phyloP scores from a whole-genome alignment of 768 basidiomycete genomes.

The Leccinum pellstonianum region DNA sequence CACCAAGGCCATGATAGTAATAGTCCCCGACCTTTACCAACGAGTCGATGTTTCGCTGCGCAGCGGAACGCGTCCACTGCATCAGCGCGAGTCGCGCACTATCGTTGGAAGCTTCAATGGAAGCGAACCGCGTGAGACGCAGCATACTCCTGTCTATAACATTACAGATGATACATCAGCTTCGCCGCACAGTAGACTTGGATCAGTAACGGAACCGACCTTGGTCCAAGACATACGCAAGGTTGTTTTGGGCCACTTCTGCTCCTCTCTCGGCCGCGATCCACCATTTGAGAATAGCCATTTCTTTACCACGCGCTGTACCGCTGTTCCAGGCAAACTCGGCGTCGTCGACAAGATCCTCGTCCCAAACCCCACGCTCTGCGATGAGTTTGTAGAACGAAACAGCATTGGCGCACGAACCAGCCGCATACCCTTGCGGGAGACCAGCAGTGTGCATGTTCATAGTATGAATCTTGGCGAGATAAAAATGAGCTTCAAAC shows the following conservation, averaged over 20 bases:
- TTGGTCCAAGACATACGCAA: constrained; percentile 91
- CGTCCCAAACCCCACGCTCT: constrained; percentile 87
- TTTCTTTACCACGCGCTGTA: constrained; percentile 69
- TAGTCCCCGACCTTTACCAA: constrained; percentile 98
- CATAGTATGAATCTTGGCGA: constrained; percentile 75
- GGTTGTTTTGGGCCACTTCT: constrained; percentile 92
- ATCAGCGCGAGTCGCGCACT: constrained; percentile 82
- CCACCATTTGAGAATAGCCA: constrained; percentile 93
- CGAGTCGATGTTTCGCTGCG: constrained; percentile 93
- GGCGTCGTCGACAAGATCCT: constrained; percentile 79
- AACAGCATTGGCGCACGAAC: constrained; percentile 86
- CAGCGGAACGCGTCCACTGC: constrained; percentile 93
- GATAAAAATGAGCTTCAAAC: constrained; percentile 93
- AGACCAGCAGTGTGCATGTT: constrained; percentile 45
- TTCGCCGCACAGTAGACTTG: constrained; percentile 36
- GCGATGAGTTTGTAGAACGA: constrained; percentile 92
- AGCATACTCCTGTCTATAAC: constrained; percentile 65
- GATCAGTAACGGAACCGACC: constrained; percentile 47
- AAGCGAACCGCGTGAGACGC: constrained; percentile 65
- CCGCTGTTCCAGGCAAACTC: constrained; percentile 71
- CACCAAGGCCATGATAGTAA: constrained; percentile 88
- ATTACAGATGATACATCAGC: background rate
- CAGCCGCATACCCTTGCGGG: constrained; percentile 51
- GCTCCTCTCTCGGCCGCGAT: constrained; percentile 90
- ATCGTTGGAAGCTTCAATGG: constrained; percentile 73